Base-by-base conservation (phyloP, 2,329 filamentous ascomycete genomes). In the Alternaria gansuensis region DNA sequence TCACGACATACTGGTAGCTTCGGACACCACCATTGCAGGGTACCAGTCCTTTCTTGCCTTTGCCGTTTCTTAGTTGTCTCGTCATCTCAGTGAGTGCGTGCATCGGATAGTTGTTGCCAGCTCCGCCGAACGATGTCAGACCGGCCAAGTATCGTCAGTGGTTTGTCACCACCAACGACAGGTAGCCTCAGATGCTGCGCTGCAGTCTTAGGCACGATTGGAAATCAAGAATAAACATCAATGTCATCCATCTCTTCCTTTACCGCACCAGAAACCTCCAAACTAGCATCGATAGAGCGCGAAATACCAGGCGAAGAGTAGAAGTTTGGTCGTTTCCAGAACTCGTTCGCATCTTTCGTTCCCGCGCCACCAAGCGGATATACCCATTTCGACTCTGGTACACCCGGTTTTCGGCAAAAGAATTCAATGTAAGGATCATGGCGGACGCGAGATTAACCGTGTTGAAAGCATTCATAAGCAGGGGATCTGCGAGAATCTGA, bases 391-490 rank as follows among this genome's bases (percentile, higher is more conserved):
- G 80, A 78, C 48, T 82, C 67, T 0, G 85, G 81, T 10, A 90
- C 82, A 0, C 83, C 82, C 2, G 90, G 76, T 41, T 82, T 40
- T 72, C 75, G 0, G 88, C 88, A 67, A 81, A 79, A 1, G 84
- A 79, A 0, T 79, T 81, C 0, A 85, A 86, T 0, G 88, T 90
- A 4, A 90, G 58, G 14, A 90, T 79, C 56, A 83, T 82, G 7
- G 87, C 86, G 0, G 81, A 85, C 2, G 87, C 83, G 13, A 90
- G 77, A 59, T 90, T 90, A 34, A 90, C 83, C 2, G 82, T 88
- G 64, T 90, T 90, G 76, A 90, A 90, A 0, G 88, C 88, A 67
- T 90, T 90, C 88, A 90, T 90, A 9, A 90, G 74, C 0, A 90
- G 77, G 0, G 87, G 87, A 74, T 90, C 87, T 90, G 46, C 29